Evolutionary conservation across 768 basidiomycete species (phyloP), one percentile per base, ranked within the genome.

Genomic region (Hypholoma sublateritium): DNA sequence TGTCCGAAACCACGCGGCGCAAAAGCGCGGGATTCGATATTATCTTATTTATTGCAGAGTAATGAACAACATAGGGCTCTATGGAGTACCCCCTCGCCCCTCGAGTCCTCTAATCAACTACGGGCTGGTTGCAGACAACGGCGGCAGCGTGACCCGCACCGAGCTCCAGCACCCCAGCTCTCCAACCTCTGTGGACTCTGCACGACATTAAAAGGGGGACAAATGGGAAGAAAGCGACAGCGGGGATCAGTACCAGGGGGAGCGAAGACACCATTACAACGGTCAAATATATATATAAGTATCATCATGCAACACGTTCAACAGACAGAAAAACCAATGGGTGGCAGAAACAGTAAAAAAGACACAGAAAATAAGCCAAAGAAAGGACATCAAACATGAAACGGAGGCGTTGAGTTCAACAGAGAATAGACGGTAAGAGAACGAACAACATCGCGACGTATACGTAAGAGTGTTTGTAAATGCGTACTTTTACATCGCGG

Each of bases 261-360:
- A 24, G 35, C 19, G 49, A 50, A 43, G 22, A 52, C 39, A 52
- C 61, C 50, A 62, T 62, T 62, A 62, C 58, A 59, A 46, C 57
- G 37, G 46, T 57, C 53, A 57, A 49, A 62, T 62, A 62, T 63
- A 59, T 65, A 65, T 62, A 61, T 59, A 63, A 62, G 59, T 57
- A 57, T 44, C 58, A 51, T 60, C 58, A 51, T 60, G 58, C 62
- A 54, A 53, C 47, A 35, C 19, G n/a, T 12, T 44, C 53, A 59
- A 61, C 44, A 52, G 35, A 48, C 42, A 57, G 43, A 55, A 50
- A 46, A 57, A 48, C 50, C 36, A 28, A 56, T 19, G 41, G 51
- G 37, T 54, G 56, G 46, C 6, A 32, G 28, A 32, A 32, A 32
- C 5, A 9, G 28, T 32, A 32, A 49, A 46, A 49, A 41, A 53